Evolutionary conservation across 495 filamentous ascomycete species (phyloP), one percentile per base, ranked within the genome.

Genomic region (Aspergillus baeticus): DNA sequence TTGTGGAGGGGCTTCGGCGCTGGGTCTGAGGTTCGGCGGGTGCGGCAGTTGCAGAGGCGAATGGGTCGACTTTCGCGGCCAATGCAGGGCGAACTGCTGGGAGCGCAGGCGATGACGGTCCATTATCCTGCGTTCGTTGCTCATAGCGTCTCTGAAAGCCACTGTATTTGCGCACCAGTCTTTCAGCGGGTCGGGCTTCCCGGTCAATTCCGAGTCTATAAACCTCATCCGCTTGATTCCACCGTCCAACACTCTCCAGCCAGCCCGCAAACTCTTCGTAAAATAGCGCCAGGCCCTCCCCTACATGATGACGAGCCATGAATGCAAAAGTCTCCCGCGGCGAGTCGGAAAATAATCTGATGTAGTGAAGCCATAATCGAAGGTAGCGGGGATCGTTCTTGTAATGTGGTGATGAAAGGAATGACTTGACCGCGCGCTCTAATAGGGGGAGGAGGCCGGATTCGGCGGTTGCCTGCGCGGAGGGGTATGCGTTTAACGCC

Each of bases 201-300:
- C 83, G 83, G 63, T 98, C 89, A 41, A 98, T 83, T 1, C 95
- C 94, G 42, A 95, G 76, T 57, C 83, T 83, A 60, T 94, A 98
- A 2, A 98, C 87, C 69, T 98, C 95, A 53, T 95, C 90, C 7
- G 95, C 94, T 67, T 98, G 94, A 7, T 79, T 81, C 90, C 93
- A 96, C 46, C 92, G 80, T 15, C 87, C 91, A 10, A 85, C 87
- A 46, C 84, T 79, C 73, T 98, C 94, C 17, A 98, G 72, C 89
- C 92, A 96, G 0, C 83, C 87, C 0, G 94, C 92, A 73, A 95
- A 98, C 62, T 98, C 95, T 64, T 98, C 94, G 69, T 98, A 98
- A 65, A 92, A 98, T n/a, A 97, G 73, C 0, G 94, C 94, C 10
- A 98, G 77, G 1, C 83, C 77, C 62, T 96, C 92, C 43, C 92